These are phyloP conservation scores for Moniliella sp. DNA, from an alignment of 1,284 basidiomycete species.

Conservation along the genomic window DNA sequence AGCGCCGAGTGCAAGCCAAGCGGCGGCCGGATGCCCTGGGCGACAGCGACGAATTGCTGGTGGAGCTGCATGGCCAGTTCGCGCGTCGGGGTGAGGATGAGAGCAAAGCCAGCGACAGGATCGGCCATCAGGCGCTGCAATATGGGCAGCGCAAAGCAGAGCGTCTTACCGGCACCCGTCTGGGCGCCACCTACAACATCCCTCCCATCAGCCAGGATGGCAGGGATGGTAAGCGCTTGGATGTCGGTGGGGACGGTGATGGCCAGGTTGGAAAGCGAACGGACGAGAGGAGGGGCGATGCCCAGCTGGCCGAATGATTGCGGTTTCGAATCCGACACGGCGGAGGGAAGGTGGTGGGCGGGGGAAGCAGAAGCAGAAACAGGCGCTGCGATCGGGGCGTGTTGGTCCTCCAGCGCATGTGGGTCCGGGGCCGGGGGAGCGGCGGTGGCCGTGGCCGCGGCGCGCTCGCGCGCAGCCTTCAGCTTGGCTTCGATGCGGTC, in stretches of 20 bases:
- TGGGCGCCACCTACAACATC: constrained; percentile 98
- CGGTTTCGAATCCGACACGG: too few relatives aligned
- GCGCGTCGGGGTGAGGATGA: constrained; percentile 77
- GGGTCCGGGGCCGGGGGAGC: too few relatives aligned
- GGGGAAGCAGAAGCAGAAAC: too few relatives aligned
- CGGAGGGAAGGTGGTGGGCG: too few relatives aligned
- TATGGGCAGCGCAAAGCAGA: constrained; percentile 73
- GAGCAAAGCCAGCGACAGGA: constrained; percentile 82
- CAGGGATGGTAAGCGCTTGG: constrained; percentile 80
- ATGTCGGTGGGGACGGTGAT: constrained; percentile 70
- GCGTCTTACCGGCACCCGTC: constrained; percentile 85
- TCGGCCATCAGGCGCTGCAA: constrained; percentile 74
- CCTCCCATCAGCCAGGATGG: constrained; percentile 65
- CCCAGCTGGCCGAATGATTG: constrained; percentile 43
- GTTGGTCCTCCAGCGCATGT: too few relatives aligned
- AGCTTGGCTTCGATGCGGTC: too few relatives aligned
- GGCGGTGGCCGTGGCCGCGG: too few relatives aligned
- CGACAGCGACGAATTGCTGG: constrained; percentile 82
- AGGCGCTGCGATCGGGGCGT: too few relatives aligned
- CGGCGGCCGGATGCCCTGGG: constrained; percentile 39
- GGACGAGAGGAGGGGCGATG: constrained; percentile 49
- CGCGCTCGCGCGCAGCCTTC: too few relatives aligned
- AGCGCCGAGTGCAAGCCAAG: constrained; percentile 46
- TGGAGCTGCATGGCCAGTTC: constrained; percentile 88
- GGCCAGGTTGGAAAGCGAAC: constrained; percentile 57